Percentiles rank a stretch among this genome's conserved stretches.
Evolutionary conservation across 768 basidiomycete species (phyloP).

Genomic region (Tephrocybe sp.): DNA sequence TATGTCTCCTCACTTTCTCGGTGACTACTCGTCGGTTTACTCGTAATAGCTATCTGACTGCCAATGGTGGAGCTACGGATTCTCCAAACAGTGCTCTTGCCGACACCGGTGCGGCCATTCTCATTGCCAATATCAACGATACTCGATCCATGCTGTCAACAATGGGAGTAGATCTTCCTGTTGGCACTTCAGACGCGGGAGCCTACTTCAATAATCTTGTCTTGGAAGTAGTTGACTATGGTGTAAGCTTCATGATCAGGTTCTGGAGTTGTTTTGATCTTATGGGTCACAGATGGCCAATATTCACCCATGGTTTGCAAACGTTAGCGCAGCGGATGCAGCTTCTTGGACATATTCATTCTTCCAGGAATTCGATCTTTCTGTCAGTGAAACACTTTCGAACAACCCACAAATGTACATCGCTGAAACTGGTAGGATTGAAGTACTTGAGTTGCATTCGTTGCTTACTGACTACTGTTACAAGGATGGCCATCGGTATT

Average conservation of each 20-base stretch:
- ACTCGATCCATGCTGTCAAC: conserved; percentile 54
- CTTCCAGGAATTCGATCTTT: conserved; percentile 70
- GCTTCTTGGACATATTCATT: conserved; percentile 83
- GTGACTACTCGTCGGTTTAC: background rate
- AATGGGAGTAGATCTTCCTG: conserved; percentile 59
- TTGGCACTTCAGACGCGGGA: conserved; percentile 87
- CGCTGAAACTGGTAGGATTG: conserved; percentile 76
- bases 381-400: conserved; percentile 48
- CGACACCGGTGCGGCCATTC: conserved; percentile 59
- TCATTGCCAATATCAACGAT: conserved; percentile 68
- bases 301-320: conserved; percentile 95
- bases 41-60: conserved; percentile 54
- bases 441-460: background rate
- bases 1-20: conserved; percentile 28
- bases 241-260: conserved; percentile 40
- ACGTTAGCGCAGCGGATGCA: conserved; percentile 60
- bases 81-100: conserved; percentile 59
- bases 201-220: conserved; percentile 78
- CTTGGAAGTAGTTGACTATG: conserved; percentile 64
- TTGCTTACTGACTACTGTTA: background rate
- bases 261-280: background rate
- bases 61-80: conserved; percentile 41
- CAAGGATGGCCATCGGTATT: conserved; percentile 64
- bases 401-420: conserved; percentile 86
- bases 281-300: conserved; percentile 66